These are phyloP conservation scores for Salix caprea DNA, from an alignment of 345 rosid genomes.

Conservation along the genomic window DNA sequence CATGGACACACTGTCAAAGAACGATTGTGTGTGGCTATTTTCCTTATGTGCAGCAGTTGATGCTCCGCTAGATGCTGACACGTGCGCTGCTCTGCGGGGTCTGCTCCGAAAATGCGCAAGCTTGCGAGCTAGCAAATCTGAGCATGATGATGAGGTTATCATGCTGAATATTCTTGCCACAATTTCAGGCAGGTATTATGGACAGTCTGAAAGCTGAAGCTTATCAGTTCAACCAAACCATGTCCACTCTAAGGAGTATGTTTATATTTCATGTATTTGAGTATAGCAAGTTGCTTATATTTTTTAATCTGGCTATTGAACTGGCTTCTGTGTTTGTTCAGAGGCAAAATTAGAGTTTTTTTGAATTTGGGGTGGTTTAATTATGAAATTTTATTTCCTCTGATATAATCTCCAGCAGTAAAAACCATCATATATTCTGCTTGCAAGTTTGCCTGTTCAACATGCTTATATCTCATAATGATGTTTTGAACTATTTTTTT, in stretches of 20 bases:
- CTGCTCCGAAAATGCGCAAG: constrained; percentile 75
- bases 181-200: constrained; percentile 68
- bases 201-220: constrained; percentile 52
- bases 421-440: too few relatives aligned
- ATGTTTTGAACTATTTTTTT: too few relatives aligned
- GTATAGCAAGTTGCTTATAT: too few relatives aligned
- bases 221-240: neutral
- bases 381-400: too few relatives aligned
- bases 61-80: constrained; percentile 62
- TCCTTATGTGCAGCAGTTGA: constrained; percentile 76
- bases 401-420: too few relatives aligned
- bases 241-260: too few relatives aligned
- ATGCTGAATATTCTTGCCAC: constrained; percentile 78
- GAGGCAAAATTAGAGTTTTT: too few relatives aligned
- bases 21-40: constrained; percentile 64
- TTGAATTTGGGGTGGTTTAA: too few relatives aligned
- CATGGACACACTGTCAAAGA: constrained; percentile 31
- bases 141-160: constrained; percentile 59
- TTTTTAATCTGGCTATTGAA: too few relatives aligned
- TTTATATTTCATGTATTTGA: neutral
- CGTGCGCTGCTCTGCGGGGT: constrained; percentile 60
- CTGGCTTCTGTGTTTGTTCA: too few relatives aligned
- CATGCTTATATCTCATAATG: too few relatives aligned
- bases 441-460: too few relatives aligned
- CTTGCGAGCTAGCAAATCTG: constrained; percentile 55